Percentiles rank a stretch among this genome's conserved stretches.
Conservation (phyloP, 169 alveolate genomes). For the Cystoisospora suis region DNA sequence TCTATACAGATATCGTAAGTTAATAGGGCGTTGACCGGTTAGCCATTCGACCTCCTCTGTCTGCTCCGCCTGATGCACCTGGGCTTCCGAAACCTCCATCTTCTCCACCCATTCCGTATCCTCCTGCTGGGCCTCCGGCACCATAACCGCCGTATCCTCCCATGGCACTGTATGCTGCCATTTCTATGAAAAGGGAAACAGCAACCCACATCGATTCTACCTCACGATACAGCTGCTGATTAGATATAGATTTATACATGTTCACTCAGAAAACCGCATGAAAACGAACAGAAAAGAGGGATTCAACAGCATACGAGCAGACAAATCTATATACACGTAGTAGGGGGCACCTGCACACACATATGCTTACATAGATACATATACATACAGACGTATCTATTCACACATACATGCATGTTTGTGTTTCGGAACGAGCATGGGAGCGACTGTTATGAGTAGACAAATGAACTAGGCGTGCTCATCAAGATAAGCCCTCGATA, state of each 20-base stretch:
- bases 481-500: no score
- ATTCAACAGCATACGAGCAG: background rate
- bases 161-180: constrained; percentile 42
- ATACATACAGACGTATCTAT: background rate
- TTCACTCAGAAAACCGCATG: background rate
- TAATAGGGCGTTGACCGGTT: constrained; percentile 29
- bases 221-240: no score
- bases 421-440: no score
- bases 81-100: constrained; percentile 12
- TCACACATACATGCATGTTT: no score
- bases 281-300: background rate
- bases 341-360: background rate
- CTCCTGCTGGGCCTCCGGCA: constrained; percentile 13
- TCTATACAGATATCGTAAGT: background rate
- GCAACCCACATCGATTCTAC: no score
- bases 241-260: background rate
- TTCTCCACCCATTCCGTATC: background rate
- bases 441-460: no score
- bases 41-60: constrained; percentile 7
- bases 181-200: background rate
- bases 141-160: constrained; percentile 41
- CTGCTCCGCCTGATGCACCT: constrained; percentile 20
- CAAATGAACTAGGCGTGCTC: no score
- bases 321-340: background rate
- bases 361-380: background rate